Evolutionary conservation across 805 yeast genomes (phyloP), one percentile per base, ranked within the genome.

Genomic region (Geotrichum ghanense): DNA sequence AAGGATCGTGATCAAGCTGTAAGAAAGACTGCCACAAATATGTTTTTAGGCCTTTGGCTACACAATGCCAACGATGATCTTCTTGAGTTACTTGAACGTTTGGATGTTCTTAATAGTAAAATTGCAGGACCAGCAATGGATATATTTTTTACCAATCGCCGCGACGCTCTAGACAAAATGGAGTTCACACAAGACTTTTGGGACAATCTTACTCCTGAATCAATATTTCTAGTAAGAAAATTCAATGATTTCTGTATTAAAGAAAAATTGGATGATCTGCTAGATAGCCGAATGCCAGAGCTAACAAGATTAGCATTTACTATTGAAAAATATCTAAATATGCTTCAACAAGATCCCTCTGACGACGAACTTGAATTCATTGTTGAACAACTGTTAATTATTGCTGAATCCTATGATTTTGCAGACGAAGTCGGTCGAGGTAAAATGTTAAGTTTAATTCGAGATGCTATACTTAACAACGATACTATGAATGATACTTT

Each of bases 371-470:
- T 78, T 23, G 89, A 83, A 51, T 88, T 79, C 58, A 76, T 88
- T 42, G 72, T 88, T 39, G 78, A 78, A 48, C 95, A 92, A 61
- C 62, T 90, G 19, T 60, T 90, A 34, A 62, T 68, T 7, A 74
- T 86, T 22, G 81, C 89, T 0, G 73, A 74, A 23, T 75, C 76
- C 34, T 83, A 82, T 58, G 97, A 92, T 61, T 87, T 78, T 57
- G 81, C 87, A 55, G 97, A 92, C 66, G 95, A 89, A 62, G 75
- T 83, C 42, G 96, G 97, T 19, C 75, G 96, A 58, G 74, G 95
- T 60, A 78, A 78, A 41, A 78, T 87, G 76, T 65, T 83, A 35
- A 72, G 69, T 24, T 70, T 76, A 1, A 63, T 80, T 3, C 71
- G 86, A 17, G 47, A 51, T n/a, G 54, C 62, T 2, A 44, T 63